Percentiles rank a stretch among this genome's conserved stretches.
Evolutionary conservation across 345 rosid genomes (phyloP).

Genomic region (Citrus sinensis): DVS_A1.0 CM039167.1:4039501-4040000

Average conservation of each 20-base stretch:
- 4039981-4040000: neutral
- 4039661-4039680: no score
- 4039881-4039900: neutral
- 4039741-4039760: conserved; percentile 2
- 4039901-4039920: conserved; percentile 16
- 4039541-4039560: no score
- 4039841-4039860: neutral
- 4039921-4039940: conserved; percentile 5
- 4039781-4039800: conserved; percentile 10
- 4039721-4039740: conserved; percentile 13
- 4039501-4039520: no score
- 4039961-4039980: conserved; percentile 9
- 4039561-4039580: neutral
- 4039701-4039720: conserved; percentile 15
- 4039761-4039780: conserved; percentile 12
- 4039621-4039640: neutral
- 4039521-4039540: no score
- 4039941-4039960: neutral
- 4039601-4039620: conserved; percentile 3
- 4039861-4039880: neutral
- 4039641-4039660: no score
- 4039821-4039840: no score
- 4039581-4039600: neutral
- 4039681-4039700: no score
- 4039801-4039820: neutral